Percentiles rank a stretch among this genome's conserved stretches.
These are phyloP conservation scores for Acacia confusa DNA, from an alignment of 306 rosid genomes.

Conservation along the genomic window DNA sequence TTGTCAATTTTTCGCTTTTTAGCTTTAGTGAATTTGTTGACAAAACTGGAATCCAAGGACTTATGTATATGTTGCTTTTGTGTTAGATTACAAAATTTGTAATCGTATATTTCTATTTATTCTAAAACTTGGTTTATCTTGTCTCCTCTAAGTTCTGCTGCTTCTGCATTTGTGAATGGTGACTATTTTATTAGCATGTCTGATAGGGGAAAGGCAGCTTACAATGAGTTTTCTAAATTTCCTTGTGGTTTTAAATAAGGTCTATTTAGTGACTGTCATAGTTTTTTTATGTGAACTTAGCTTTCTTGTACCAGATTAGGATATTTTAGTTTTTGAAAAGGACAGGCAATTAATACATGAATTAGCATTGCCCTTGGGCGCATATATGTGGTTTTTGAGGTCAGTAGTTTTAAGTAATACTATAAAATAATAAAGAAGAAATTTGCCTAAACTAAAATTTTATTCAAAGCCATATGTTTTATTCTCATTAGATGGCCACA, in stretches of 20 bases:
- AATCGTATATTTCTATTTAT: not conserved
- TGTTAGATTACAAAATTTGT: not conserved
- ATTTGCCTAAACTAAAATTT: too few relatives aligned
- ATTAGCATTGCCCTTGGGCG: too few relatives aligned
- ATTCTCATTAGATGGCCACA: too few relatives aligned
- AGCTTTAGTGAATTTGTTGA: constrained; percentile 9
- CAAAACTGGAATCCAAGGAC: not conserved
- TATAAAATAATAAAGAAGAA: too few relatives aligned
- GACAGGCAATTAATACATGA: too few relatives aligned
- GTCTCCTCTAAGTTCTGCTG: not conserved
- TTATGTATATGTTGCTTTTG: not conserved
- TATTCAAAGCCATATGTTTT: too few relatives aligned
- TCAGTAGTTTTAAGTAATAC: too few relatives aligned
- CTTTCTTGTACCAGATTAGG: not conserved
- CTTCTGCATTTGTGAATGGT: not conserved
- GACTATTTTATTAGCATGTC: constrained; percentile 11
- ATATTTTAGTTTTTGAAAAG: too few relatives aligned
- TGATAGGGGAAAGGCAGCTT: not conserved
- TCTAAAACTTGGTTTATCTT: not conserved
- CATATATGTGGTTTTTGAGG: too few relatives aligned
- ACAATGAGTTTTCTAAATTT: not conserved
- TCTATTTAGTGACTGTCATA: not conserved
- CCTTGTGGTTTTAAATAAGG: not conserved
- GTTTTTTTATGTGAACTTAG: not conserved
- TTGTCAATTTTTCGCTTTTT: not conserved